Percentiles rank a stretch among this genome's conserved stretches.
These are phyloP conservation scores for Hippophae tibetana DNA, from an alignment of 306 rosid species.

Conservation along the genomic window DNA sequence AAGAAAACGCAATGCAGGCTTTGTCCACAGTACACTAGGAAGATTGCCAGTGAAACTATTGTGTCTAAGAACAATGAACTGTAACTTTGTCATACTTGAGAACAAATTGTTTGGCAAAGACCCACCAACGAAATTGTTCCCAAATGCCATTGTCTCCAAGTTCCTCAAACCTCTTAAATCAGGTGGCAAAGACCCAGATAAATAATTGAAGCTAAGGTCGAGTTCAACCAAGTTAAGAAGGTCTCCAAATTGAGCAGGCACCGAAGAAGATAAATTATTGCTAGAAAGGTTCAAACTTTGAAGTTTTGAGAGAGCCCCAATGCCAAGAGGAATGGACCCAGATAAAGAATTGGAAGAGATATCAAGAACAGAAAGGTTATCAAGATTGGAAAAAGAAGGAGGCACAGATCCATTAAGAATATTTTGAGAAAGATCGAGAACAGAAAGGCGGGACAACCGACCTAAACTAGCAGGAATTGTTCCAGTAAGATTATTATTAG, in stretches of 20 bases:
- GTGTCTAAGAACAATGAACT: conserved; percentile 39
- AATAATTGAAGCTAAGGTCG: conserved; percentile 66
- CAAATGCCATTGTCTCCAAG: conserved; percentile 47
- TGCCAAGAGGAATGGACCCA: conserved; percentile 42
- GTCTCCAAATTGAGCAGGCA: conserved; percentile 56
- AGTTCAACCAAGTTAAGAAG: conserved; percentile 65
- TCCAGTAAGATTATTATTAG: conserved; percentile 61
- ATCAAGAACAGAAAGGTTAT: conserved; percentile 56
- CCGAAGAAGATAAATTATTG: conserved; percentile 41
- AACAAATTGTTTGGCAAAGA: conserved; percentile 41
- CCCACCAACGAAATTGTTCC: conserved; percentile 46
- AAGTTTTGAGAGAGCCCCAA: conserved; percentile 54
- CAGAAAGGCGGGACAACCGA: conserved; percentile 42
- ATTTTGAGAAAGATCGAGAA: conserved; percentile 66
- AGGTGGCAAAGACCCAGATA: conserved; percentile 38
- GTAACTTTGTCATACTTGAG: conserved; percentile 33
- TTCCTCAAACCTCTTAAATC: conserved; percentile 45
- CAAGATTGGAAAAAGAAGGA: conserved; percentile 33
- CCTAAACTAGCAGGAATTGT: conserved; percentile 49
- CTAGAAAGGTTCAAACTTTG: conserved; percentile 63
- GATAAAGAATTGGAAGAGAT: conserved; percentile 51
- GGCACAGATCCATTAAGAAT: conserved; percentile 51
- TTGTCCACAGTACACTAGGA: conserved; percentile 50
- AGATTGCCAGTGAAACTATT: conserved; percentile 48
- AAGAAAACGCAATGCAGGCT: conserved; percentile 48